Evolutionary conservation across 305 asterid genomes (phyloP).

Genomic region (Caryopteris hybrid): DNA sequence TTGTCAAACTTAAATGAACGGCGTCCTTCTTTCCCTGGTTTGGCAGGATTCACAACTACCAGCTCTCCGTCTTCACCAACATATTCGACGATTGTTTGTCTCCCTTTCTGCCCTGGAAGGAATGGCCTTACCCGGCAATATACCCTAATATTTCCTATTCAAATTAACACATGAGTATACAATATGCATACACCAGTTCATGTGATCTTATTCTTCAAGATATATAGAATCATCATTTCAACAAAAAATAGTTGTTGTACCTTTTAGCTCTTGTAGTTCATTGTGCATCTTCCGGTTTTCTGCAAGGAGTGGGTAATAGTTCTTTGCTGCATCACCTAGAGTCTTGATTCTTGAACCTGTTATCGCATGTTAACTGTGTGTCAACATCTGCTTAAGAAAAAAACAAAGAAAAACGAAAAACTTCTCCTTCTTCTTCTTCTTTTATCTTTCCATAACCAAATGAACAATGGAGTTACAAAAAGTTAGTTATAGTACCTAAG

Average conservation of each 20-base stretch:
- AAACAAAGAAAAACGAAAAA: too few species aligned
- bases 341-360: conserved; percentile 52
- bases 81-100: conserved; percentile 60
- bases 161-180: conserved; percentile 16
- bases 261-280: conserved; percentile 90
- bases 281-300: conserved; percentile 87
- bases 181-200: neutral
- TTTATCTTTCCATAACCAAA: neutral
- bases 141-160: conserved; percentile 87
- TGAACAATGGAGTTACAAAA: neutral
- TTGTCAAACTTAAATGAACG: conserved; percentile 75
- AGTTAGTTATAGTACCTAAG: conserved; percentile 42
- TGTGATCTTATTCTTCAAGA: too few species aligned
- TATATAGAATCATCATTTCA: neutral
- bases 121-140: conserved; percentile 90
- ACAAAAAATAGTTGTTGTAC: conserved; percentile 27
- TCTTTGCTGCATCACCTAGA: conserved; percentile 61
- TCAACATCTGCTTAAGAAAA: too few species aligned
- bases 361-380: neutral
- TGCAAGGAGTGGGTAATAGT: conserved; percentile 53
- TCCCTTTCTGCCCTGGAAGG: conserved; percentile 68
- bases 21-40: conserved; percentile 85
- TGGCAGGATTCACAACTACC: conserved; percentile 63
- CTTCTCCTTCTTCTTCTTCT: too few species aligned
- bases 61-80: conserved; percentile 86